Conservation (phyloP, 2,329 filamentous ascomycete genomes). For the Botrytis pseudocinerea region DNA sequence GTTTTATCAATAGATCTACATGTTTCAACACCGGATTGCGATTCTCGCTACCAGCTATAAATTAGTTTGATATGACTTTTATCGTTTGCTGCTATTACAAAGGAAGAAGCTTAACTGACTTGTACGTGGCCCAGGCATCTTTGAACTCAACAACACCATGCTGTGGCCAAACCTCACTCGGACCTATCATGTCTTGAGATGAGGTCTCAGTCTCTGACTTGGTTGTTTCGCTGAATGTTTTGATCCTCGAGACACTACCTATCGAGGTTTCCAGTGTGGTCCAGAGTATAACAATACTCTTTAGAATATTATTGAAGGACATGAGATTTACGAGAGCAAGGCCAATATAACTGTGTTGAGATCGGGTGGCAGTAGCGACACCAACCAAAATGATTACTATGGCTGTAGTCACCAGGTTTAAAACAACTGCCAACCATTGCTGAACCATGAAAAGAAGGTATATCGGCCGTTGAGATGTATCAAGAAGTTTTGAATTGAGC, state of each 20-base stretch:
- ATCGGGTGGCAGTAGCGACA: conserved; percentile 32
- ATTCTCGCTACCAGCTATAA: neutral
- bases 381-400: conserved; percentile 27
- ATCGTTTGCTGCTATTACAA: accelerated
- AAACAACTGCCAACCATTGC: conserved; percentile 51
- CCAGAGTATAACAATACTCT: neutral
- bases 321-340: conserved; percentile 41
- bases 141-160: neutral
- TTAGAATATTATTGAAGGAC: neutral
- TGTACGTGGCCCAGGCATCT: neutral
- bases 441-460: conserved; percentile 50
- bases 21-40: neutral
- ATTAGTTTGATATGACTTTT: neutral
- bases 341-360: conserved; percentile 39
- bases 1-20: neutral
- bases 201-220: neutral
- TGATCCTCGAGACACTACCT: neutral
- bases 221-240: neutral
- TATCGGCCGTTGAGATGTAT: conserved; percentile 43
- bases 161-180: neutral
- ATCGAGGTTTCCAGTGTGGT: neutral
- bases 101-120: neutral
- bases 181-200: neutral
- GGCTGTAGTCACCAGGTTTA: conserved; percentile 28
- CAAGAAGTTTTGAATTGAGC: neutral